Evolutionary conservation across 331 rosid species (phyloP).

Genomic region (Arachis monticola): DNA sequence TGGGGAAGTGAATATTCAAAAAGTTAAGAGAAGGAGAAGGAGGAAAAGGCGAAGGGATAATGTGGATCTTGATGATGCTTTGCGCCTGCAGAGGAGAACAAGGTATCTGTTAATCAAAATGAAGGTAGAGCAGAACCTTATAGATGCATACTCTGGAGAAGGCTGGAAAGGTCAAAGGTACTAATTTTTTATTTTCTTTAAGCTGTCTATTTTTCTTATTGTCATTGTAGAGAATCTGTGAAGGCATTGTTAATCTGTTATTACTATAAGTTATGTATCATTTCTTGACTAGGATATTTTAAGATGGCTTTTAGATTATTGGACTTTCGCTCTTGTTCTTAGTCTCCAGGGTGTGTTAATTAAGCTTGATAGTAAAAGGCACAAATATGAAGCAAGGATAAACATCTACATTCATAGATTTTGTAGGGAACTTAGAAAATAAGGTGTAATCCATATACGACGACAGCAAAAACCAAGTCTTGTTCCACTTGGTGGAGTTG

Average conservation of each 20-base stretch:
- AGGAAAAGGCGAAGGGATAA: conserved; percentile 53
- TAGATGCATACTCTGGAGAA: conserved; percentile 95
- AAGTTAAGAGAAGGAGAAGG: conserved; percentile 55
- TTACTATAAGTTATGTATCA: not conserved
- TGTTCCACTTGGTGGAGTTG: too few species aligned
- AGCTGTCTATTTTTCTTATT: not conserved
- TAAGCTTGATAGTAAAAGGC: not conserved
- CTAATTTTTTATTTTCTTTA: not conserved
- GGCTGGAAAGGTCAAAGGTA: conserved; percentile 99
- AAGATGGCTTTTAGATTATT: not conserved
- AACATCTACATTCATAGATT: not conserved
- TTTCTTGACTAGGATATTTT: not conserved
- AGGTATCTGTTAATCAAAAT: conserved; percentile 84
- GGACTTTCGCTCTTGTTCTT: not conserved
- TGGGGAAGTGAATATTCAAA: conserved; percentile 45
- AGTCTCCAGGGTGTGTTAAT: not conserved
- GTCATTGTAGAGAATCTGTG: not conserved
- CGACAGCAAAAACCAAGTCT: too few species aligned
- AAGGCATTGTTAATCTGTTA: not conserved
- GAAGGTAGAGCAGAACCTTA: conserved; percentile 92
- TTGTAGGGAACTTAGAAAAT: not conserved
- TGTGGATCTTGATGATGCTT: conserved; percentile 73
- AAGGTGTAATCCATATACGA: not conserved
- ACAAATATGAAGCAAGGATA: not conserved
- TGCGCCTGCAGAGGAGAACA: conserved; percentile 77